Base-by-base conservation (phyloP, 257 asterid genomes). In the Linaria vulgaris region DNA sequence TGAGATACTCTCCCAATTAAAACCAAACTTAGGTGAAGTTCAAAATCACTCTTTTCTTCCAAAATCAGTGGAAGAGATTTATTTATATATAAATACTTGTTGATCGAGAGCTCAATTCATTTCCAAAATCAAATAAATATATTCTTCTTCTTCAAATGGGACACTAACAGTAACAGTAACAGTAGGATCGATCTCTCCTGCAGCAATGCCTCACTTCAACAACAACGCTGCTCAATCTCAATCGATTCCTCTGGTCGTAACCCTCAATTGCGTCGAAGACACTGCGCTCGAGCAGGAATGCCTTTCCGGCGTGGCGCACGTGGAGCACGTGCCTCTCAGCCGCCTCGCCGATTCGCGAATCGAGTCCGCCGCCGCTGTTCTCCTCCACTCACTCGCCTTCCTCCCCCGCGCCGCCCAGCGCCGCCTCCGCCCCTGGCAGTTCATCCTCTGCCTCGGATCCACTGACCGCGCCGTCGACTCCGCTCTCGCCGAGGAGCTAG, bases 381-480 rank as follows among this genome's bases (percentile, higher is more conserved):
- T 89, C 5, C 81, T 92, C 73, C 98, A 92, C 83, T 92, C 98
- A 37, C 87, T 92, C 45, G 80, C 96, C 7, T 92, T 92, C 85
- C 96, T 92, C 52, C 98, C 98, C 8, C 96, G 98, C 77, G 98
- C 98, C 12, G 98, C 98, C 13, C 98, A 92, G 78, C 90, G 98
- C 55, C 88, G 94, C 20, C 96, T 92, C 64, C 95, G 97, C 14
- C 90, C 98, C 6, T 85, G 90, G 86, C 98, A 92, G 81, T 86
- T 92, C 59, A 83, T 92, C 48, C 84, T 89, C 21, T 89, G 97
- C 82, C 97, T 92, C 58, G 98, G 98, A 52, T 92, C 98, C 14
- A 70, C 98, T 63, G 98, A 92, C 78, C 83, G 87, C 19, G 81
- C 88, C 7, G 88, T 83, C 17, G 97, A 88, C 77, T 88, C 98